Base-by-base conservation (phyloP, 2,329 filamentous ascomycete genomes). In the Fusarium setosum region DNA sequence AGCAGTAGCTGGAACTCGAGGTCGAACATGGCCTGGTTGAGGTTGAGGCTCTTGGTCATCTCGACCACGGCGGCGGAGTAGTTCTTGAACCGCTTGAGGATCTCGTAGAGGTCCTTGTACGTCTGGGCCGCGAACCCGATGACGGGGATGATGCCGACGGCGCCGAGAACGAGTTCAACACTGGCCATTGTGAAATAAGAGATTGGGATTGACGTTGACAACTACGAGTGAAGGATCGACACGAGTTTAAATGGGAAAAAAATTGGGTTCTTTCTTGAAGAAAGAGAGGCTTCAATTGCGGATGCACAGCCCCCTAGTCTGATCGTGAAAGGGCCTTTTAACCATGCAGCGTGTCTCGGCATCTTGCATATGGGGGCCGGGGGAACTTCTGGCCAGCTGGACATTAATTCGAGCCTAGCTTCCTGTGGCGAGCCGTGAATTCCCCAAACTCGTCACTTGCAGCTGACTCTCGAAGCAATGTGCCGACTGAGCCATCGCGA, bases 21-120 rank as follows among this genome's bases (percentile, higher is more conserved):
- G 15, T 56, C 44, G 35, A 56, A 56, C 53, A 50, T 50, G 18
- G 44, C 40, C 2, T 44, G 26, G 37, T 50, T 50, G 4, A 21
- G 18, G 6, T 26, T 17, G 4, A 56, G 53, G 10, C 15, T 41
- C 44, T 55, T 55, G 5, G 32, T 8, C 34, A 55, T 55, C 0
- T 26, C 31, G 8, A 24, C 44, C 6, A 47, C 17, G 3, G 44
- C 44, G 8, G 31, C 26, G 13, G 44, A 47, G 29, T 47, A 26
- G 17, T 34, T 32, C 17, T 32, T 32, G 18, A 47, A 47, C 9
- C 31, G 12, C 18, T 34, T 47, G 44, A 47, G 45, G 1, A 29
- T 17, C 7, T 29, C 29, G 20, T 35, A 24, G 21, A 49, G 45
- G 15, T 49, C 29, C n/a, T 26, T 21, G 31, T 49, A 49, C 6